These are phyloP conservation scores for Aspergillus versicolor DNA, from an alignment of 2,329 filamentous ascomycete species.

Conservation along the genomic window DNA sequence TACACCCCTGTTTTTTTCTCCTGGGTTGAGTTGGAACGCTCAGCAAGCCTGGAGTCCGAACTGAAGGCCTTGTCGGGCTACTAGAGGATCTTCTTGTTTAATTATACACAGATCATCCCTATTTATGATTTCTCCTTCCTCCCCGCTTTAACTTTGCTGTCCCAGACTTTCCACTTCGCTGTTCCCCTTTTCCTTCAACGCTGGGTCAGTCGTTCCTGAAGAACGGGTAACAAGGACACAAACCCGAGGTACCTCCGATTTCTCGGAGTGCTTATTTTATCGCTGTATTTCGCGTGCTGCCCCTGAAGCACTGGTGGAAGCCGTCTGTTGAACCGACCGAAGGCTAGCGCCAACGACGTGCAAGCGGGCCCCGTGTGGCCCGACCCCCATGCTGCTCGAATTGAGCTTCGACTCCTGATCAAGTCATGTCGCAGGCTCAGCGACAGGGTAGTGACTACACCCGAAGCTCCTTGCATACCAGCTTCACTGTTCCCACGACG, in stretches of 20 bases:
- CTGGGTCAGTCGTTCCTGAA: slow-evolving; percentile 3
- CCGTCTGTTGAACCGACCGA: slow-evolving; percentile 14
- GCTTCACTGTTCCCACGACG: slow-evolving; percentile 5
- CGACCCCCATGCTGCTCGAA: slow-evolving; percentile 11
- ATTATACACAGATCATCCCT: slow-evolving; percentile 10
- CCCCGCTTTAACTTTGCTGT: slow-evolving; percentile 8
- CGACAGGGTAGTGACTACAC: slow-evolving; percentile 30
- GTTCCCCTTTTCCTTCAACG: slow-evolving; percentile 1
- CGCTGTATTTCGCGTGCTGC: slow-evolving; percentile 1
- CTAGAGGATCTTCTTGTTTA: slow-evolving; percentile 8
- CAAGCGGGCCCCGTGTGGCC: slow-evolving; percentile 13
- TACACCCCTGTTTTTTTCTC: slow-evolving; percentile 2
- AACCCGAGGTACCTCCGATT: background rate
- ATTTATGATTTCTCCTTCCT: slow-evolving; percentile 4
- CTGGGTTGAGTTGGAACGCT: background rate
- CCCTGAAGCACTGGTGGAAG: slow-evolving; percentile 15
- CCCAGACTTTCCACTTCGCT: background rate
- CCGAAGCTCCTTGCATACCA: slow-evolving; percentile 16
- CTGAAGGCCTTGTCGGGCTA: background rate
- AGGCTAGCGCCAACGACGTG: slow-evolving; percentile 17
- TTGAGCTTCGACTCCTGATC: slow-evolving; percentile 19
- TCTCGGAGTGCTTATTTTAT: background rate
- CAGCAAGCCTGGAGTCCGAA: background rate
- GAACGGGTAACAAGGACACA: background rate
- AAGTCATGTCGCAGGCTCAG: slow-evolving; percentile 37